Base-by-base conservation (phyloP, 257 asterid species). In the Coffea eugenioides region DNA sequence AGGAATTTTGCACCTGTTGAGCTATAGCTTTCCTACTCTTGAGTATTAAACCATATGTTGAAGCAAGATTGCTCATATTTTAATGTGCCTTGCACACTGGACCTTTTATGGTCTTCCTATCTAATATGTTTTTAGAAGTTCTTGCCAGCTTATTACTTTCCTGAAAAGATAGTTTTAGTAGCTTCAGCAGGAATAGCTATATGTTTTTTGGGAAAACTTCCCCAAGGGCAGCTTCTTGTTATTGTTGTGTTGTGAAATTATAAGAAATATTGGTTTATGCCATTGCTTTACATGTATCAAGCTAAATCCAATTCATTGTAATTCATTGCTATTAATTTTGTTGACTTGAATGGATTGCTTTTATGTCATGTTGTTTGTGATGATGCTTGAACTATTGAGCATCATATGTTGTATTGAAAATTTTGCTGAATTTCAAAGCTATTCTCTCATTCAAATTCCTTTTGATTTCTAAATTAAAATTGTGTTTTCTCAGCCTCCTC, bases 401-500 rank as follows among this genome's bases (percentile, higher is more conserved):
- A 45, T 48, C 12, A 46, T 34, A 16, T 54, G 25, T 69, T 23
- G 36, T 54, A 0, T 8, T 0, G 14, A 11, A 62, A 36, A 52
- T 59, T 45, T 61, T 56, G n/a, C 45, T 43, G 43, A 0, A 69
- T 70, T 57, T 48, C 14, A 18, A 59, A 59, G 20, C 39, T 41
- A 8, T 61, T 71, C 41, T 9, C 14, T 25, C 6, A 41, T 59
- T 59, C 1, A 20, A 23, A 41, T 45, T 74, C 78, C 52, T 48
- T 5, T 34, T 62, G 70, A 4, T 75, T 46, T 67, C 73, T 83
- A 27, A 43, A 11, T 31, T 71, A 83, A 39, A 39, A 48, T 73
- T 81, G 67, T 79, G 36, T 79, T 75, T 81, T 59, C 52, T 74
- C 98, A 96, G 99, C 96, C 97, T 54, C 99, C 99, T 62, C 90